Conservation (phyloP, 306 rosid species). For the Datisca glomerata region DNA sequence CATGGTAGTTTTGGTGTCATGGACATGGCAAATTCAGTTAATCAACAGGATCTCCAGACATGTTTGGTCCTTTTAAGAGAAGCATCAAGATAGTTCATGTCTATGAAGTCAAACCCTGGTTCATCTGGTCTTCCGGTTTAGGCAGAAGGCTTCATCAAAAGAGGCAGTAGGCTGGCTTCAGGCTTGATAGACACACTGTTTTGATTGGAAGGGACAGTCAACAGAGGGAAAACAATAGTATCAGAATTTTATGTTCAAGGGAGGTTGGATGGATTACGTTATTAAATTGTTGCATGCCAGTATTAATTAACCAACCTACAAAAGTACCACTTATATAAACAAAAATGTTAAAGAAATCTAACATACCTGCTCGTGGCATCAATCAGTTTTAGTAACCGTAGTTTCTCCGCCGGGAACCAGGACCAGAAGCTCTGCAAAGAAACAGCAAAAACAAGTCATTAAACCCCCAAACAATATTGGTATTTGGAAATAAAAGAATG, state of each 20-base stretch:
- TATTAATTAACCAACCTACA: not conserved
- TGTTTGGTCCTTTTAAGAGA: constrained; percentile 73
- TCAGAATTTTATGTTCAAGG: constrained; percentile 69
- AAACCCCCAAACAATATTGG: no score
- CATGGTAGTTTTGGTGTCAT: constrained; percentile 68
- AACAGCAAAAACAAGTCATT: no score
- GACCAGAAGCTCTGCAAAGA: no score
- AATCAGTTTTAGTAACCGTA: constrained; percentile 32
- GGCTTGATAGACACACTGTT: constrained; percentile 98
- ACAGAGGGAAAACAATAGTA: constrained; percentile 86
- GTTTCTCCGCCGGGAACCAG: constrained; percentile 52
- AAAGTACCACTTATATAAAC: no score
- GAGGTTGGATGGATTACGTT: constrained; percentile 71
- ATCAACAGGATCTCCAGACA: constrained; percentile 46
- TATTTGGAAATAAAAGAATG: no score
- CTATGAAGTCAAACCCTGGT: constrained; percentile 91
- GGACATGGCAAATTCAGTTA: constrained; percentile 48
- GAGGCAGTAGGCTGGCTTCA: constrained; percentile 67
- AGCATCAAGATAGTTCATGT: constrained; percentile 90
- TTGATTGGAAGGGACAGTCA: constrained; percentile 90
- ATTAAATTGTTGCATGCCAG: not conserved
- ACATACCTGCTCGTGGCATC: constrained; percentile 29
- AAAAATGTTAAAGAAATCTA: not conserved
- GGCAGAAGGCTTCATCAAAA: constrained; percentile 45
- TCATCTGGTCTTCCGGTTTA: constrained; percentile 94